A percentile compares a stretch with the other conserved stretches of the same genome.
These are phyloP conservation scores for Sphaerulina vaccinii DNA, from an alignment of 2,329 filamentous ascomycete species.

Conservation along the genomic window DNA sequence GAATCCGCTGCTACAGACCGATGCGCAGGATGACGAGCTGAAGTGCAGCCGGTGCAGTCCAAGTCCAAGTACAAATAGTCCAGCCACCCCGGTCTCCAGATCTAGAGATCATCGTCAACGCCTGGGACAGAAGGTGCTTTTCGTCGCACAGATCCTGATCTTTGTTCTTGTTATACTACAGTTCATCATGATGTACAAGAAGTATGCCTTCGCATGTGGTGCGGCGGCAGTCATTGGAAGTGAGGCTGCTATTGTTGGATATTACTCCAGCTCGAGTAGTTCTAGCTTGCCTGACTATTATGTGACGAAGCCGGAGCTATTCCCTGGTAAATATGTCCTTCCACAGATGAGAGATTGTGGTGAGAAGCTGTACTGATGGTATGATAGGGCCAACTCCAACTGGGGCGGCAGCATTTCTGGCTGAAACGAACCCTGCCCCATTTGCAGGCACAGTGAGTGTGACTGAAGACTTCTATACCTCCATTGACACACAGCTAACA, in stretches of 20 bases:
- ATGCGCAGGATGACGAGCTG: background rate
- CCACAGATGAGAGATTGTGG: background rate
- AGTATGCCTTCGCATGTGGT: slow-evolving; percentile 31
- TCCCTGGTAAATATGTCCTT: slow-evolving; percentile 31
- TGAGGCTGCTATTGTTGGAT: slow-evolving; percentile 21
- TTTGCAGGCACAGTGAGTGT: slow-evolving; percentile 49
- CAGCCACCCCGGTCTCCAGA: background rate
- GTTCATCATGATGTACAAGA: slow-evolving; percentile 36
- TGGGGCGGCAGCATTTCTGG: slow-evolving; percentile 67
- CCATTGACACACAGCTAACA: background rate
- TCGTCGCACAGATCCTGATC: slow-evolving; percentile 26
- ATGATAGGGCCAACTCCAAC: slow-evolving; percentile 65
- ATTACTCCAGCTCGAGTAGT: slow-evolving; percentile 20
- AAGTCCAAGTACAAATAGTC: background rate
- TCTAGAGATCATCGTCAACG: background rate
- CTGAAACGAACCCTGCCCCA: slow-evolving; percentile 66
- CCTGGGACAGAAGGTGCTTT: background rate
- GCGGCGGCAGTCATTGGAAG: slow-evolving; percentile 17
- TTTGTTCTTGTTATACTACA: slow-evolving; percentile 31
- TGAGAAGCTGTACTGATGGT: background rate
- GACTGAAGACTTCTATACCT: background rate
- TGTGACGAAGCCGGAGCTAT: slow-evolving; percentile 60
- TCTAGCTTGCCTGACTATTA: slow-evolving; percentile 60
- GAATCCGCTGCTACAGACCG: background rate
- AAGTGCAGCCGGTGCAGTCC: background rate